These are phyloP conservation scores for Rhypophila decipiens DNA, from an alignment of 495 filamentous ascomycete genomes.

Conservation along the genomic window DNA sequence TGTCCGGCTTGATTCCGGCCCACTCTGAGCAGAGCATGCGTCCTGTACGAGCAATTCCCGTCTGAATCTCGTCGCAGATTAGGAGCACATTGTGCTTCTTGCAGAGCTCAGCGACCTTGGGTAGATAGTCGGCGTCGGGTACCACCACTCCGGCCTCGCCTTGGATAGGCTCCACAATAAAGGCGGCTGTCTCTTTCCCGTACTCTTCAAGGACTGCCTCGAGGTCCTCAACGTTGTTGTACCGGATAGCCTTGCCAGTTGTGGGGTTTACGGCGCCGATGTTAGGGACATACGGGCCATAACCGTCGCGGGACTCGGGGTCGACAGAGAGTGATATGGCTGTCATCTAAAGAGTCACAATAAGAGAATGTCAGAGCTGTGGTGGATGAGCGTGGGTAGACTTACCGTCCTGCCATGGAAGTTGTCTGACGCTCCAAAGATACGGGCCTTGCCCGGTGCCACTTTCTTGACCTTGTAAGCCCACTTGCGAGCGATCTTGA, in stretches of 20 bases:
- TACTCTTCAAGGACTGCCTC: conserved; percentile 72
- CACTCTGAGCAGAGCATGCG: conserved; percentile 90
- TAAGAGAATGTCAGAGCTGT: not conserved
- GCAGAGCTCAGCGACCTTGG: conserved; percentile 76
- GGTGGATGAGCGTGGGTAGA: conserved; percentile 5
- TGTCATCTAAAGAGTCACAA: conserved; percentile 58
- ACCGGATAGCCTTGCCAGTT: conserved; percentile 72
- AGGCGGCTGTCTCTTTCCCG: conserved; percentile 80
- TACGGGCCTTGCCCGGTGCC: conserved; percentile 71
- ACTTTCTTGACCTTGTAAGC: conserved; percentile 96
- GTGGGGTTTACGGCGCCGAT: conserved; percentile 73
- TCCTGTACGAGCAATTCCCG: conserved; percentile 89
- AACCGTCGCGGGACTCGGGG: conserved; percentile 92
- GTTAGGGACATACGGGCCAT: conserved; percentile 89
- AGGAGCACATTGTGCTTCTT: conserved; percentile 89
- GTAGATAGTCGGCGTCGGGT: conserved; percentile 82
- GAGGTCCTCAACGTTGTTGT: conserved; percentile 77
- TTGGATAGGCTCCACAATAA: conserved; percentile 97
- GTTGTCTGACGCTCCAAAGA: conserved; percentile 83
- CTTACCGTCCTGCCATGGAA: conserved; percentile 94
- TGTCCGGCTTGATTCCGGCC: conserved; percentile 89
- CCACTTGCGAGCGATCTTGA: conserved; percentile 99
- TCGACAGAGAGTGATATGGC: conserved; percentile 93
- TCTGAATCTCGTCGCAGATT: conserved; percentile 99
- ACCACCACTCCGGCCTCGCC: conserved; percentile 97